A percentile compares a stretch with the other conserved stretches of the same genome.
These are phyloP conservation scores for Streptanthus diversifolius DNA, from an alignment of 345 rosid species.

Conservation along the genomic window DNA sequence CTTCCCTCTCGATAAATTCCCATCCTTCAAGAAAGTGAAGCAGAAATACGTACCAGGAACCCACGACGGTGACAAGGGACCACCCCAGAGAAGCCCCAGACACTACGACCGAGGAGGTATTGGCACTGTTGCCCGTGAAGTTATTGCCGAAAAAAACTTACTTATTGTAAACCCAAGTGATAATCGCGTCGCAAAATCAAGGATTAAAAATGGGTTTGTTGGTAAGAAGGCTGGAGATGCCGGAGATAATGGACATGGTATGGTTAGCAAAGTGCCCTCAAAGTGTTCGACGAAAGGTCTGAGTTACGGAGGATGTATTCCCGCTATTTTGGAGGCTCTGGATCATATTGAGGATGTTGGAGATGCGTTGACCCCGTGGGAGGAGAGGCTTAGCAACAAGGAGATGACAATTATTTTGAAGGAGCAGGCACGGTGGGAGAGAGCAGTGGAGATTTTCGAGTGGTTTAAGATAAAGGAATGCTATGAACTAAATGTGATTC, in stretches of 20 bases:
- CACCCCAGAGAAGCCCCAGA: conserved; percentile 18
- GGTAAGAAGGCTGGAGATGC: conserved; percentile 23
- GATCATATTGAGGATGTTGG: conserved; percentile 57
- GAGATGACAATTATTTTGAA: conserved; percentile 84
- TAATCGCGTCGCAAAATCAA: conserved; percentile 2
- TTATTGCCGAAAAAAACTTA: conserved; percentile 23
- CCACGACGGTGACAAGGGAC: conserved; percentile 26
- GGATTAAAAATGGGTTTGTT: conserved; percentile 10
- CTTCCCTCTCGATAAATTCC: conserved; percentile 40
- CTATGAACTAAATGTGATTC: conserved; percentile 79
- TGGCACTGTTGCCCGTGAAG: conserved; percentile 29
- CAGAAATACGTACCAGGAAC: conserved; percentile 35
- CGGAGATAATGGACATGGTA: neutral
- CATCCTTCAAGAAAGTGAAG: conserved; percentile 31
- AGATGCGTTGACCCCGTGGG: conserved; percentile 77
- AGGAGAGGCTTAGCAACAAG: conserved; percentile 60
- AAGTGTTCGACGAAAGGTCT: conserved; percentile 79
- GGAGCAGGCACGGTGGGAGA: conserved; percentile 77
- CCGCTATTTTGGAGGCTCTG: conserved; percentile 64
- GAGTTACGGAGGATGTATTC: conserved; percentile 64
- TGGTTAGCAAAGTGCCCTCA: conserved; percentile 42
- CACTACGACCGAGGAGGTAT: conserved; percentile 32
- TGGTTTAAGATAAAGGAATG: conserved; percentile 73
- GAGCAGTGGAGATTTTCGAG: conserved; percentile 82
- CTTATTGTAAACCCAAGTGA: conserved; percentile 39